Conservation (phyloP, 2,329 filamentous ascomycete genomes). For the Paraphaeosphaeria sporulosa region DNA sequence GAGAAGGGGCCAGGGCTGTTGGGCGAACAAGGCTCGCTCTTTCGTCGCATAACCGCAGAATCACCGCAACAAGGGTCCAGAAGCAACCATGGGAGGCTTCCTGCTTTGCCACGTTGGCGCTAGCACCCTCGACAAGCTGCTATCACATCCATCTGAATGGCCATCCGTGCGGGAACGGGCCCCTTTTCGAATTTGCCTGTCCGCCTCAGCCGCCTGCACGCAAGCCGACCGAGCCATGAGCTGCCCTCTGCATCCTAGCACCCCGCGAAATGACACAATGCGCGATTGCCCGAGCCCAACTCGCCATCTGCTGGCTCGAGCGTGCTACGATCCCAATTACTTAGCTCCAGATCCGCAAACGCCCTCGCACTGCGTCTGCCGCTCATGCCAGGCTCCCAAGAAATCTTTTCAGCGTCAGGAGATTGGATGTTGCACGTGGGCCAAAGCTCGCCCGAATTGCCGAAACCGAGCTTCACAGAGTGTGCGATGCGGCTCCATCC, state of each 20-base stretch:
- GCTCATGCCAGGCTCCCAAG: background rate
- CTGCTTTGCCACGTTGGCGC: conserved; percentile 19
- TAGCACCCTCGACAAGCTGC: background rate
- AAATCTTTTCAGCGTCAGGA: background rate
- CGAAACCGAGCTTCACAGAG: background rate
- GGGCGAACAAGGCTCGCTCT: conserved; percentile 29
- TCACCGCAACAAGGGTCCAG: conserved; percentile 20
- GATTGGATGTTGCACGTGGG: background rate
- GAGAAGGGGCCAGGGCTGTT: conserved; percentile 20
- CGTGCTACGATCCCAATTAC: background rate
- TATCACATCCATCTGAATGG: conserved; percentile 14
- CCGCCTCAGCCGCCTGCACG: conserved; percentile 33
- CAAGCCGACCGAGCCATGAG: background rate
- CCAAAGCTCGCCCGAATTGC: background rate
- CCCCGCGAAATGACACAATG: conserved; percentile 33
- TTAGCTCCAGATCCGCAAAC: background rate
- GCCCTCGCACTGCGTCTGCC: background rate
- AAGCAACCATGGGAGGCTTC: conserved; percentile 5
- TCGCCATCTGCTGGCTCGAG: conserved; percentile 1
- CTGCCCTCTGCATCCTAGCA: conserved; percentile 23
- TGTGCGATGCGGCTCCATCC: background rate
- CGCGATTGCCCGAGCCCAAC: conserved; percentile 9
- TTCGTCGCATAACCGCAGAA: conserved; percentile 7
- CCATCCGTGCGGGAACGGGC: conserved; percentile 4
- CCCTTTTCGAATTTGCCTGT: conserved; percentile 14